Conservation (phyloP, 805 yeast genomes). For the Grigorovia transvaalensis region DNA sequence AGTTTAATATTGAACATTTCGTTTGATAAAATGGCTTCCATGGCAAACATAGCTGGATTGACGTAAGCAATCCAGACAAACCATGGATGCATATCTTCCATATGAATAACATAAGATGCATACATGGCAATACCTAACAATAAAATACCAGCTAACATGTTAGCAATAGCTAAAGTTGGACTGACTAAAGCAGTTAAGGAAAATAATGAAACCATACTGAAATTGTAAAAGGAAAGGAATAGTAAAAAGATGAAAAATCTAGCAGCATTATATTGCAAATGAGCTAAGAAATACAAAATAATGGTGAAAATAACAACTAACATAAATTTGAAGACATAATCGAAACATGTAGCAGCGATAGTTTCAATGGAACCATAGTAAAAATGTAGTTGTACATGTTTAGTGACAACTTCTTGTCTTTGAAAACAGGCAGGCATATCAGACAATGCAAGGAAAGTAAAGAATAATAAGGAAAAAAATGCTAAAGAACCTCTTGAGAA, state of each 20-base stretch:
- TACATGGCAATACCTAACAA: constrained; percentile 44
- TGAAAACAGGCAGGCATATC: constrained; percentile 41
- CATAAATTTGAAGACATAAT: constrained; percentile 45
- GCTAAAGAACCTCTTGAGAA: constrained; percentile 44
- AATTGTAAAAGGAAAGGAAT: constrained; percentile 34
- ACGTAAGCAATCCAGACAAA: constrained; percentile 54
- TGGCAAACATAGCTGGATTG: constrained; percentile 47
- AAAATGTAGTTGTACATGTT: constrained; percentile 55
- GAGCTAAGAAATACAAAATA: constrained; percentile 45
- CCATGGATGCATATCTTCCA: constrained; percentile 58
- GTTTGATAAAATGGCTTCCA: constrained; percentile 53
- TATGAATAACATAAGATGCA: constrained; percentile 58
- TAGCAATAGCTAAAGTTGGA: constrained; percentile 45
- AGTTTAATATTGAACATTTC: constrained; percentile 53
- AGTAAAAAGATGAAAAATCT: constrained; percentile 41
- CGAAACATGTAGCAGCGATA: constrained; percentile 45
- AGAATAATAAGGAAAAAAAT: constrained; percentile 42
- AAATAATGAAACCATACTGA: constrained; percentile 43
- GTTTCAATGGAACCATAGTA: constrained; percentile 63
- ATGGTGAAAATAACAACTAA: constrained; percentile 35
- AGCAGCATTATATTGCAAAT: constrained; percentile 38
- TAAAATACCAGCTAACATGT: constrained; percentile 46
- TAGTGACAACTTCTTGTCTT: constrained; percentile 45
- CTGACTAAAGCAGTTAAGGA: constrained; percentile 42
- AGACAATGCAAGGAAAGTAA: constrained; percentile 49